Percentiles rank a stretch among this genome's conserved stretches.
Evolutionary conservation across 768 basidiomycete species (phyloP).

Genomic region (Boletus speciosus): DNA sequence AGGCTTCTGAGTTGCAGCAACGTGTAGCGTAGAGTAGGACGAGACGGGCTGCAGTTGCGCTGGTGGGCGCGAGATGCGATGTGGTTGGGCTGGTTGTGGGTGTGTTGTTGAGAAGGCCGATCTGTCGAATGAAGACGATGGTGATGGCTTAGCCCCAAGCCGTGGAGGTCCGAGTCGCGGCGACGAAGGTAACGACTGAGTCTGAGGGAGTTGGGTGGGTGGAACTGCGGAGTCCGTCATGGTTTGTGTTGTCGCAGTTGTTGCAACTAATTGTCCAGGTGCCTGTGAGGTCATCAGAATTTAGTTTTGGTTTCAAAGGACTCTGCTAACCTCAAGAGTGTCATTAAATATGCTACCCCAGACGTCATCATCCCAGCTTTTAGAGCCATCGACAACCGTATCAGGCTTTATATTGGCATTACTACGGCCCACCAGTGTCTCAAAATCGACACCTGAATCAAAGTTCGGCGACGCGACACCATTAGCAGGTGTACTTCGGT

Average conservation of each 20-base stretch:
- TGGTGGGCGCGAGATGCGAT: conserved; percentile 18
- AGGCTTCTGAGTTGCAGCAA: conserved; percentile 36
- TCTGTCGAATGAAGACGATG: conserved; percentile 35
- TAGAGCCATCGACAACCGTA: conserved; percentile 33
- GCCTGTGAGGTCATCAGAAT: conserved; percentile 14
- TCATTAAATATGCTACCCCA: conserved; percentile 76
- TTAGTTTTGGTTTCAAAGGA: neutral
- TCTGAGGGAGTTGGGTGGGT: conserved; percentile 12
- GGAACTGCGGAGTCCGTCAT: conserved; percentile 2
- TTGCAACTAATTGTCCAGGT: conserved; percentile 12
- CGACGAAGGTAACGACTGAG: conserved; percentile 40
- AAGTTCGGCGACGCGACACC: conserved; percentile 36
- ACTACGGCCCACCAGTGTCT: conserved; percentile 71
- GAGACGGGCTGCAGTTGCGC: conserved; percentile 19
- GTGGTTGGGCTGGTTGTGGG: conserved; percentile 21
- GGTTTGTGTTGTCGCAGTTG: conserved; percentile 13
- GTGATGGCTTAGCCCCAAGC: conserved; percentile 36
- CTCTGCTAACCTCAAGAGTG: conserved; percentile 28
- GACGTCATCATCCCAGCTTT: conserved; percentile 76
- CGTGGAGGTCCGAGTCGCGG: conserved; percentile 37
- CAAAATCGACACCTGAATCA: conserved; percentile 74
- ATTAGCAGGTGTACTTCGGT: conserved; percentile 54
- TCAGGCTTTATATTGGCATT: conserved; percentile 48
- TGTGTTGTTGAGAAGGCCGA: conserved; percentile 26
- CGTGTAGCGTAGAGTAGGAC: conserved; percentile 6